These are phyloP conservation scores for Solanum medicagineum DNA, from an alignment of 257 asterid species.

Conservation along the genomic window DNA sequence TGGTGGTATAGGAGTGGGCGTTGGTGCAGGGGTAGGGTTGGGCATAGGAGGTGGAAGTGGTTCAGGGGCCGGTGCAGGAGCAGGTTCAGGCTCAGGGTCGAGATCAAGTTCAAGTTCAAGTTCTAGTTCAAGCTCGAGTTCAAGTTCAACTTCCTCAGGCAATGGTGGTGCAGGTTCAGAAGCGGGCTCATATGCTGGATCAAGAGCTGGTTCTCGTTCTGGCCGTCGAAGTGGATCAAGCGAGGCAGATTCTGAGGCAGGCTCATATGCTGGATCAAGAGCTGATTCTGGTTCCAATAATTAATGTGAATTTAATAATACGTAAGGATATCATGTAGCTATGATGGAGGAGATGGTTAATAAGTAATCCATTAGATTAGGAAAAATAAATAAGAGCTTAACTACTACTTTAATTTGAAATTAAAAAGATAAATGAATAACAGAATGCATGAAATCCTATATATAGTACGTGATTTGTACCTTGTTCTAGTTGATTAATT, in stretches of 20 bases:
- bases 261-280: conserved; percentile 54
- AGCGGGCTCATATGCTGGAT: conserved; percentile 57
- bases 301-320: neutral
- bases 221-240: neutral
- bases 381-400: neutral
- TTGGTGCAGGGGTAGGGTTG: conserved; percentile 19
- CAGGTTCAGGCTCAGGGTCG: conserved; percentile 13
- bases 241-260: conserved; percentile 43
- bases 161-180: conserved; percentile 37
- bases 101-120: conserved; percentile 7
- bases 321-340: neutral
- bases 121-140: conserved; percentile 15
- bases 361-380: neutral
- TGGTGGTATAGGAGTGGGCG: conserved; percentile 11
- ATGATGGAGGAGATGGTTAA: neutral
- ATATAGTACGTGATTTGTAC: neutral
- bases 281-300: conserved; percentile 41
- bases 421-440: neutral
- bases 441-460: neutral
- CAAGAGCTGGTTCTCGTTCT: conserved; percentile 50
- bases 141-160: neutral
- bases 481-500: neutral
- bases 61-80: conserved; percentile 14
- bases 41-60: conserved; percentile 23
- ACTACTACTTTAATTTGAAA: neutral